These are phyloP conservation scores for Podospora appendiculata DNA, from an alignment of 495 filamentous ascomycete genomes.

Conservation along the genomic window DNA sequence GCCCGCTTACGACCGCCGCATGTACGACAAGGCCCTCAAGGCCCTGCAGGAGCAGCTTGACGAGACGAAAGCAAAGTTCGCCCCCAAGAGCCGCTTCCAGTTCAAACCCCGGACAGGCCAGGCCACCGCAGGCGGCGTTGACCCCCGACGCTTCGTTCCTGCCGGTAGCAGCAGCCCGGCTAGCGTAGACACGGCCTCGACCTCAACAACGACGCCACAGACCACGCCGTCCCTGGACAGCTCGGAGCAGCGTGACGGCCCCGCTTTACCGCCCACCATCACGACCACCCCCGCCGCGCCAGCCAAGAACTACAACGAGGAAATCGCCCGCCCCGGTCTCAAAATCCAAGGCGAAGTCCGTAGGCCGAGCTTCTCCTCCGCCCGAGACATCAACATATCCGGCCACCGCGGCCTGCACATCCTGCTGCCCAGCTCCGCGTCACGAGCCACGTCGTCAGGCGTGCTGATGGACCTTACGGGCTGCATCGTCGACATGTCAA, in stretches of 20 bases:
- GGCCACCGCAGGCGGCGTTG: conserved; percentile 1
- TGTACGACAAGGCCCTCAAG: conserved; percentile 36
- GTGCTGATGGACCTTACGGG: conserved; percentile 61
- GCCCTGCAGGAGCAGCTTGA: conserved; percentile 35
- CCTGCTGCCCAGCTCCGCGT: conserved; percentile 61
- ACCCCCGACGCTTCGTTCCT: conserved; percentile 2
- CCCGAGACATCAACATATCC: conserved; percentile 55
- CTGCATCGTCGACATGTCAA: conserved; percentile 74
- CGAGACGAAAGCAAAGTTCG: conserved; percentile 29
- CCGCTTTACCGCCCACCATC: conserved; percentile 19
- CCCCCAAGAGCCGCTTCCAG: conserved; percentile 36
- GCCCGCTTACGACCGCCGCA: conserved; percentile 38
- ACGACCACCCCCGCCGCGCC: conserved; percentile 16
- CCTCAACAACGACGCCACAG: neutral
- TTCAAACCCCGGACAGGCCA: conserved; percentile 32
- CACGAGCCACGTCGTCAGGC: conserved; percentile 59
- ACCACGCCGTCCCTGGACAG: neutral
- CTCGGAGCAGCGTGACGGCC: conserved; percentile 23
- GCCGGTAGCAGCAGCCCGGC: neutral
- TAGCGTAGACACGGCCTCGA: neutral
- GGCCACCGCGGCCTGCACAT: conserved; percentile 59
- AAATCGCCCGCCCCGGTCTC: conserved; percentile 23
- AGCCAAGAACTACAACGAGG: conserved; percentile 43
- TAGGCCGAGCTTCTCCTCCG: conserved; percentile 51
- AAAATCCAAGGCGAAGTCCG: conserved; percentile 26